Percentiles rank a stretch among this genome's conserved stretches.
Evolutionary conservation across 352 stramenopile genomes (phyloP).

Genomic region (Salisapilia sapeloensis): DNA sequence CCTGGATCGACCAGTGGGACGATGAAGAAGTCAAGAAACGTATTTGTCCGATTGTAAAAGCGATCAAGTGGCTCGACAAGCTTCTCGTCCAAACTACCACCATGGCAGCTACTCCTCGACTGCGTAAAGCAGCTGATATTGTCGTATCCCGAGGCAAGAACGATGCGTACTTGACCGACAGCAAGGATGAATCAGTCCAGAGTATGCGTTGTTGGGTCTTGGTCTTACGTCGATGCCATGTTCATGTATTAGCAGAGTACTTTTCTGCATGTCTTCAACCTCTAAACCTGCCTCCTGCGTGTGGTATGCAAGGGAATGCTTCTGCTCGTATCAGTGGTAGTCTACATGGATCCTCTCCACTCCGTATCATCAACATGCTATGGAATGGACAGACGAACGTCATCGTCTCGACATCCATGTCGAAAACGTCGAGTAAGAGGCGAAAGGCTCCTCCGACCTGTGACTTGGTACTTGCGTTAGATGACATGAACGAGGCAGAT

Average conservation of each 20-base stretch:
- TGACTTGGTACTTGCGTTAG: constrained; percentile 60
- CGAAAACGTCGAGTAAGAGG: constrained; percentile 24
- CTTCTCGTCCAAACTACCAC: constrained; percentile 15
- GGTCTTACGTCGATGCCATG: constrained; percentile 48
- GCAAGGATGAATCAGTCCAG: neutral
- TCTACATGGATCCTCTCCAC: constrained; percentile 42
- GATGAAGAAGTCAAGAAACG: constrained; percentile 18
- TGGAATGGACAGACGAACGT: constrained; percentile 26
- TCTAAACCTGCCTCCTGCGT: constrained; percentile 27
- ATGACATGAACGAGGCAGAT: constrained; percentile 48
- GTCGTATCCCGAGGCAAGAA: too few species aligned
- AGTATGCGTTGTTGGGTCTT: constrained; percentile 30
- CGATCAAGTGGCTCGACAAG: constrained; percentile 23
- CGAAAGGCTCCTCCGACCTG: constrained; percentile 21
- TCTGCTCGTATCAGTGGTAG: constrained; percentile 39
- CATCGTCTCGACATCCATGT: constrained; percentile 68
- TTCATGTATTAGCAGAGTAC: constrained; percentile 59
- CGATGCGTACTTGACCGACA: too few species aligned
- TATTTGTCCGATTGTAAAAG: constrained; percentile 33
- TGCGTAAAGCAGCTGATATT: constrained; percentile 36
- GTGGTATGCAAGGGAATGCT: constrained; percentile 58
- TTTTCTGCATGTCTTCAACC: constrained; percentile 25
- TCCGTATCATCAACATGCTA: constrained; percentile 57
- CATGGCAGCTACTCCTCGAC: constrained; percentile 19
- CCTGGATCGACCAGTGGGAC: constrained; percentile 8